Evolutionary conservation across 352 stramenopile species (phyloP).

Genomic region (Globisporangium nunn): DNA sequence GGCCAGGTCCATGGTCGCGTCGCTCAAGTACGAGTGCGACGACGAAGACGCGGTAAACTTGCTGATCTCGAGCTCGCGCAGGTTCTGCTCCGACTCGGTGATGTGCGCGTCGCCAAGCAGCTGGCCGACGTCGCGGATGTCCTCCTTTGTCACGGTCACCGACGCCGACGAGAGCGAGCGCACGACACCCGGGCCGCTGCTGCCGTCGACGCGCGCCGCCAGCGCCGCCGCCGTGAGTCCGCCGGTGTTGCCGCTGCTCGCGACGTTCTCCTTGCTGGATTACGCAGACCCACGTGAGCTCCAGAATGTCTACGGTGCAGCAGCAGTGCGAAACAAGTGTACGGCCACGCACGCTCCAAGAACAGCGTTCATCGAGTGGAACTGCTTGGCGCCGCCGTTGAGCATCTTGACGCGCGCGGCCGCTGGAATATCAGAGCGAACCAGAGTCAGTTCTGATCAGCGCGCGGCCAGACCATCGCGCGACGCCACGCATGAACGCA

Average conservation of each 20-base stretch:
- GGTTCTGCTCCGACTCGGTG: slow-evolving; percentile 66
- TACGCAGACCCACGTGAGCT: not conserved
- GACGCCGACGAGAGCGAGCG: slow-evolving; percentile 67
- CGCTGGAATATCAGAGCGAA: slow-evolving; percentile 17
- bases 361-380: slow-evolving; percentile 67
- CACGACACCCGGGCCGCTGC: slow-evolving; percentile 14
- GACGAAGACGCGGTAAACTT: slow-evolving; percentile 31
- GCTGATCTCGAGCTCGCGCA: slow-evolving; percentile 74
- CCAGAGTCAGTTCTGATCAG: no score
- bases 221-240: slow-evolving; percentile 23
- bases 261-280: slow-evolving; percentile 40
- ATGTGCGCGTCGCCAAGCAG: slow-evolving; percentile 77
- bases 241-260: slow-evolving; percentile 13
- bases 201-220: slow-evolving; percentile 18
- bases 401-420: slow-evolving; percentile 61
- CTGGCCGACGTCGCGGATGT: slow-evolving; percentile 62
- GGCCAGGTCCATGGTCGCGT: slow-evolving; percentile 25
- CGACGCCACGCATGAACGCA: no score
- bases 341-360: slow-evolving; percentile 23
- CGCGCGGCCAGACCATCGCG: no score
- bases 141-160: slow-evolving; percentile 70
- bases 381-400: slow-evolving; percentile 54
- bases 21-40: slow-evolving; percentile 8
- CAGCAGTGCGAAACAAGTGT: not conserved
- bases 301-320: no score